These are phyloP conservation scores for Xylaria grammica DNA, from an alignment of 495 filamentous ascomycete genomes.

Conservation along the genomic window DNA sequence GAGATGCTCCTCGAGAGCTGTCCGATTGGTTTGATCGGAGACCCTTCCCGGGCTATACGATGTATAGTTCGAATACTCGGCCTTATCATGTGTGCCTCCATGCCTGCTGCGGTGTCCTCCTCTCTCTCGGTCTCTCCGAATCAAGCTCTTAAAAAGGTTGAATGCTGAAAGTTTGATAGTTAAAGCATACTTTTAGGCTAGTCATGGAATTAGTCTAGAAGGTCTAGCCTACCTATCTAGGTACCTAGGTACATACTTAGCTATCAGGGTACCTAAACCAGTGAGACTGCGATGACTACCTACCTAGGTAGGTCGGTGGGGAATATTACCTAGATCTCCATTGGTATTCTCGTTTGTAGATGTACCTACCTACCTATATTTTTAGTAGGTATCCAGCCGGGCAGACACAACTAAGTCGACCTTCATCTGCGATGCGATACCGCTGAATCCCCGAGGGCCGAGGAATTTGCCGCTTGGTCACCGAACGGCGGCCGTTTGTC, in stretches of 20 bases:
- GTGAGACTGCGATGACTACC: too few species aligned
- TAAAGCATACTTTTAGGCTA: too few species aligned
- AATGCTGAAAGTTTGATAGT: not conserved
- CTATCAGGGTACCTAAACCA: not conserved
- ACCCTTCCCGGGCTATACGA: slow-evolving; percentile 7
- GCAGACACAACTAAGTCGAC: too few species aligned
- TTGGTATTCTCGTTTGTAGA: too few species aligned
- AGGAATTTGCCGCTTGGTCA: slow-evolving; percentile 8
- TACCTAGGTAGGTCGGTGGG: too few species aligned
- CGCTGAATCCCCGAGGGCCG: slow-evolving; percentile 19
- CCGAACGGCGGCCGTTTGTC: slow-evolving; percentile 29
- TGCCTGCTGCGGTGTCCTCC: not conserved
- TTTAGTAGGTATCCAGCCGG: too few species aligned
- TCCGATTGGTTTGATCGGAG: not conserved
- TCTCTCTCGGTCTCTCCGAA: not conserved
- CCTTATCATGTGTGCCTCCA: slow-evolving; percentile 2
- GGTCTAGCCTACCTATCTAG: not conserved
- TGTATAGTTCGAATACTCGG: slow-evolving; percentile 1
- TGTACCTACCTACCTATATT: too few species aligned
- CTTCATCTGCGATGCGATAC: too few species aligned
- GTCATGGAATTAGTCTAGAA: not conserved
- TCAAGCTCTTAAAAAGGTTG: not conserved
- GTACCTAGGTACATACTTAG: too few species aligned
- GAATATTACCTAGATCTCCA: too few species aligned
- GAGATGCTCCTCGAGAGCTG: not conserved